A percentile compares a stretch with the other conserved stretches of the same genome.
These are phyloP conservation scores for Backusella liffmaniae DNA, from an alignment of 192 early-diverging fungal genomes.

Conservation along the genomic window DNA sequence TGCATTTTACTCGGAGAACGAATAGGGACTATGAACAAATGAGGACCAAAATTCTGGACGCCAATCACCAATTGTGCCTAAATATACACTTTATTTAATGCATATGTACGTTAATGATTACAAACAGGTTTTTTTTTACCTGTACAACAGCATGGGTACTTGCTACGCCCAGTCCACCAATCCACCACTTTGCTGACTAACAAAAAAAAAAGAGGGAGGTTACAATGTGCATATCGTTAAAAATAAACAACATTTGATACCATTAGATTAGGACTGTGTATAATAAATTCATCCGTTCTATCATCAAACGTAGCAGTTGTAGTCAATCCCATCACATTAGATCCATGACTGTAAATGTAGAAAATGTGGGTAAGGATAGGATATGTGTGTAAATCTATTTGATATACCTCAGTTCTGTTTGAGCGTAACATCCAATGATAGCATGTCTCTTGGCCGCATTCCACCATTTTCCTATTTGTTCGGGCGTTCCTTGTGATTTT, in stretches of 20 bases:
- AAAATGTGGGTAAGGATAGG: slow-evolving; percentile 22
- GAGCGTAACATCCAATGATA: slow-evolving; percentile 82
- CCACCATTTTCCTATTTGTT: slow-evolving; percentile 73
- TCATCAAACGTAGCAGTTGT: slow-evolving; percentile 73
- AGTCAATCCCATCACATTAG: slow-evolving; percentile 72
- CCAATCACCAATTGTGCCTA: slow-evolving; percentile 65
- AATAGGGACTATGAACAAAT: slow-evolving; percentile 76
- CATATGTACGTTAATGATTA: no score
- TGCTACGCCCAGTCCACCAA: slow-evolving; percentile 68
- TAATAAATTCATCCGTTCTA: slow-evolving; percentile 74
- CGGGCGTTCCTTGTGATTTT: slow-evolving; percentile 61
- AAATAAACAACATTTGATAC: slow-evolving; percentile 5
- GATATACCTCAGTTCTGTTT: slow-evolving; percentile 60
- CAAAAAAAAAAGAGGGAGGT: neutral
- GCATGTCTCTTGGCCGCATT: slow-evolving; percentile 61
- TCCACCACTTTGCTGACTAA: slow-evolving; percentile 71
- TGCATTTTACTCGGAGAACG: slow-evolving; percentile 47
- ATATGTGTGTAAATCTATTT: slow-evolving; percentile 38
- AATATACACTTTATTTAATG: neutral
- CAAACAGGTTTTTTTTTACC: neutral
- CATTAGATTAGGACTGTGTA: slow-evolving; percentile 60
- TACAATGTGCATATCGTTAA: neutral
- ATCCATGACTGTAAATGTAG: slow-evolving; percentile 41
- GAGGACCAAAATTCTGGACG: slow-evolving; percentile 66
- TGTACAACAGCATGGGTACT: slow-evolving; percentile 76